These are phyloP conservation scores for Brassica napus DNA, from an alignment of 345 rosid genomes.

Conservation along the genomic window DNA sequence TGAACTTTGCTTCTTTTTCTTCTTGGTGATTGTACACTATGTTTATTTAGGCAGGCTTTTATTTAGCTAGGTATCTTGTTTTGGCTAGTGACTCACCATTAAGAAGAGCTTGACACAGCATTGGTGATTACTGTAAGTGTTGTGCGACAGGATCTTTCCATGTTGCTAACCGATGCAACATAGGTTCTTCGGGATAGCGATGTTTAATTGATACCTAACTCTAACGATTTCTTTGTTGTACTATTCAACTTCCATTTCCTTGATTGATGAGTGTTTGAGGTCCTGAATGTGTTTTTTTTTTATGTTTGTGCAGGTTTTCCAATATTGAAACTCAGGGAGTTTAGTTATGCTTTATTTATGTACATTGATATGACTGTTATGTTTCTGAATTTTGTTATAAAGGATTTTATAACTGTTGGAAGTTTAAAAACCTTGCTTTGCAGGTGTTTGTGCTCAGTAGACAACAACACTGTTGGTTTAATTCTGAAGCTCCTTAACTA, in stretches of 20 bases:
- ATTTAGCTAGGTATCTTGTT: slow-evolving; percentile 26
- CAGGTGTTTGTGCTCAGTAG: slow-evolving; percentile 32
- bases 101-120: slow-evolving; percentile 14
- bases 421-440: slow-evolving; percentile 23
- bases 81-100: slow-evolving; percentile 14
- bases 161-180: slow-evolving; percentile 26
- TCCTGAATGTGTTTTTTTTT: slow-evolving; percentile 43
- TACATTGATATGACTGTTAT: slow-evolving; percentile 32
- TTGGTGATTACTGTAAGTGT: slow-evolving; percentile 35
- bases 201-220: slow-evolving; percentile 9
- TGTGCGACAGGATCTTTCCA: slow-evolving; percentile 12
- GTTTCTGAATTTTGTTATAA: neutral
- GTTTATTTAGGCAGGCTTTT: slow-evolving; percentile 31
- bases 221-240: slow-evolving; percentile 19
- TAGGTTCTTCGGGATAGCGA: slow-evolving; percentile 20
- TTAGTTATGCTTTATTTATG: slow-evolving; percentile 34
- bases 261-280: slow-evolving; percentile 33
- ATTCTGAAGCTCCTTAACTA: slow-evolving; percentile 1
- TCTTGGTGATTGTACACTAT: slow-evolving; percentile 17
- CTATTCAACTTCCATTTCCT: slow-evolving; percentile 6
- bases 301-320: slow-evolving; percentile 72
- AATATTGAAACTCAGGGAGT: slow-evolving; percentile 57
- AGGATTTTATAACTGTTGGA: slow-evolving; percentile 24
- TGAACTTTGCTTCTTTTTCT: slow-evolving; percentile 26
- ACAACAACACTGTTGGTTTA: neutral